Conservation (phyloP, 192 early-diverging fungal genomes). For the Coemansia sp. region DNA sequence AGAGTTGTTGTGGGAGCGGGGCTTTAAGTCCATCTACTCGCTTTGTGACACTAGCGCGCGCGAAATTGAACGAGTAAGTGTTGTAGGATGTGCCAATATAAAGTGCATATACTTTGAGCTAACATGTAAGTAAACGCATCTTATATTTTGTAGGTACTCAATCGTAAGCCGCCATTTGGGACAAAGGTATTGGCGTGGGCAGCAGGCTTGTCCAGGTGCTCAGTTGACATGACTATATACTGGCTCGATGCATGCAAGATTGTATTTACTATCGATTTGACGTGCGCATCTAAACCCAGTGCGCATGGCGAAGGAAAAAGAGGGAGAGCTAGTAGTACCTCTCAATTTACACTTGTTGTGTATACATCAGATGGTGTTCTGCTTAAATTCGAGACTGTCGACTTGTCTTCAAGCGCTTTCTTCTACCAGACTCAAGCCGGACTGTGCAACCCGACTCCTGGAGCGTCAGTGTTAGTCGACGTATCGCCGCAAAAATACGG, state of each 20-base stretch:
- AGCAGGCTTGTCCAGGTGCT: conserved; percentile 1
- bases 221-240: neutral
- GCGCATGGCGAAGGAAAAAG: neutral
- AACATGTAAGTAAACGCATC: neutral
- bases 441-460: conserved; percentile 28
- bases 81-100: neutral
- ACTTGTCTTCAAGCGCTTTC: neutral
- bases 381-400: conserved; percentile 31
- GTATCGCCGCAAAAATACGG: conserved; percentile 33
- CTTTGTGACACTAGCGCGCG: conserved; percentile 40
- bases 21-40: conserved; percentile 46
- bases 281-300: neutral
- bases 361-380: conserved; percentile 32
- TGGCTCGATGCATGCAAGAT: conserved; percentile 31
- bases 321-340: neutral
- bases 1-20: conserved; percentile 47
- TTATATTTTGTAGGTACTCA: conserved; percentile 37
- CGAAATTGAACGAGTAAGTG: conserved; percentile 54
- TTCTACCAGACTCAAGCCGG: conserved; percentile 32
- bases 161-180: conserved; percentile 62
- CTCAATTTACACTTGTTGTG: conserved; percentile 17
- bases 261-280: conserved; percentile 25
- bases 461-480: conserved; percentile 21
- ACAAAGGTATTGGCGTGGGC: conserved; percentile 50
- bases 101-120: neutral